phyloP scores from a whole-genome alignment of 306 rosid species.

The Medicago lupulina region DNA sequence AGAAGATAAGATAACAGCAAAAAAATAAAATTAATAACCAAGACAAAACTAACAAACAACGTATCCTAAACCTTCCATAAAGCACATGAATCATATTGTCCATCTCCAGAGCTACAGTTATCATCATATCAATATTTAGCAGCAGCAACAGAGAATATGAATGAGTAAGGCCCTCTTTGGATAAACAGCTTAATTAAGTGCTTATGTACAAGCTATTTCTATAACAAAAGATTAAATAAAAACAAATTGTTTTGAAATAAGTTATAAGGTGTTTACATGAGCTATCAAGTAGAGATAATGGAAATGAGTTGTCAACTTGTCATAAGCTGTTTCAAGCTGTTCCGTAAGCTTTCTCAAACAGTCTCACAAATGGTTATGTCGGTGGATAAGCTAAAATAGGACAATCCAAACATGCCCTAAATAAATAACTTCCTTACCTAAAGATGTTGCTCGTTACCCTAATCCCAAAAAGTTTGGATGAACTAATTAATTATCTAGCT shows the following conservation, averaged over 20 bases:
- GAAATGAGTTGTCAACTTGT: neutral
- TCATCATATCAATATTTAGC: neutral
- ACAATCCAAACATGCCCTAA: neutral
- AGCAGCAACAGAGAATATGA: neutral
- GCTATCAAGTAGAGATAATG: neutral
- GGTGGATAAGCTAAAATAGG: neutral
- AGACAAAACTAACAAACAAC: slow-evolving; percentile 11
- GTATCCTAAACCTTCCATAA: slow-evolving; percentile 20
- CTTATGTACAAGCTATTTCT: neutral
- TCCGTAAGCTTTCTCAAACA: neutral
- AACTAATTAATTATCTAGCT: neutral
- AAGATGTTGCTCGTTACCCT: neutral
- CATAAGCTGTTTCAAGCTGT: neutral
- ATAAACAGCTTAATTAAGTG: neutral
- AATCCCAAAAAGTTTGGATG: neutral
- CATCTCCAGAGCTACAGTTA: slow-evolving; percentile 21
- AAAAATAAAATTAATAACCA: neutral
- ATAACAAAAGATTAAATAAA: neutral
- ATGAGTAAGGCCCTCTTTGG: neutral
- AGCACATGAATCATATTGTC: slow-evolving; percentile 15
- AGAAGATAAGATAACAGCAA: slow-evolving; percentile 30
- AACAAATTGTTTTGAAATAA: neutral
- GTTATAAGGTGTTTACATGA: neutral
- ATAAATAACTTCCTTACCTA: neutral
- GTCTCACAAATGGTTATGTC: neutral